These are phyloP conservation scores for Tolypocladium amazonense DNA, from an alignment of 2,329 filamentous ascomycete genomes.

Conservation along the genomic window DNA sequence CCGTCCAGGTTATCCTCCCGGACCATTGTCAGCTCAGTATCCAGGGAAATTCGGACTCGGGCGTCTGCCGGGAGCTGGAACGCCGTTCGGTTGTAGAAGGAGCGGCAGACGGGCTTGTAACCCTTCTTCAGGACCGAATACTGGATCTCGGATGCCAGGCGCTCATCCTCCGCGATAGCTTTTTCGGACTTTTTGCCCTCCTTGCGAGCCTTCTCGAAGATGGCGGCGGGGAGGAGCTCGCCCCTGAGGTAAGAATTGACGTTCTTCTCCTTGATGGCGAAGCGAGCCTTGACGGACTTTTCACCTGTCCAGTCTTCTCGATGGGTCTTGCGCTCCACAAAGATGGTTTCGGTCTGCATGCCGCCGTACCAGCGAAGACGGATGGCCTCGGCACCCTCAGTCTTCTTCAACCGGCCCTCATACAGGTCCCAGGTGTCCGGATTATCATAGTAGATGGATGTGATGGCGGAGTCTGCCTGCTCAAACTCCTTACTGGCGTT, in stretches of 20 bases:
- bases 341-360: constrained; percentile 91
- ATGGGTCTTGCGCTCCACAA: constrained; percentile 96
- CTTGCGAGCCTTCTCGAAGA: constrained; percentile 95
- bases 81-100: constrained; percentile 96
- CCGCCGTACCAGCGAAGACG: constrained; percentile 95
- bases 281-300: constrained; percentile 96
- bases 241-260: constrained; percentile 85
- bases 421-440: constrained; percentile 90
- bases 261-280: constrained; percentile 92
- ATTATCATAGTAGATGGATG: constrained; percentile 98
- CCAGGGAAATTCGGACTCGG: constrained; percentile 88
- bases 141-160: constrained; percentile 83
- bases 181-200: constrained; percentile 91
- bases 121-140: constrained; percentile 84
- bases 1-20: constrained; percentile 94
- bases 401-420: constrained; percentile 90
- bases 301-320: constrained; percentile 98
- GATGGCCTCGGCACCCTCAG: constrained; percentile 92
- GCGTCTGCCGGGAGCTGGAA: constrained; percentile 97
- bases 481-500: constrained; percentile 97
- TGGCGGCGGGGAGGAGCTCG: constrained; percentile 69
- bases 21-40: constrained; percentile 90
- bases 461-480: constrained; percentile 81
- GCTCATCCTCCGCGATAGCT: constrained; percentile 83
- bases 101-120: constrained; percentile 81